Conservation (phyloP, 805 yeast genomes). For the Wickerhamiella azymoides region DNA sequence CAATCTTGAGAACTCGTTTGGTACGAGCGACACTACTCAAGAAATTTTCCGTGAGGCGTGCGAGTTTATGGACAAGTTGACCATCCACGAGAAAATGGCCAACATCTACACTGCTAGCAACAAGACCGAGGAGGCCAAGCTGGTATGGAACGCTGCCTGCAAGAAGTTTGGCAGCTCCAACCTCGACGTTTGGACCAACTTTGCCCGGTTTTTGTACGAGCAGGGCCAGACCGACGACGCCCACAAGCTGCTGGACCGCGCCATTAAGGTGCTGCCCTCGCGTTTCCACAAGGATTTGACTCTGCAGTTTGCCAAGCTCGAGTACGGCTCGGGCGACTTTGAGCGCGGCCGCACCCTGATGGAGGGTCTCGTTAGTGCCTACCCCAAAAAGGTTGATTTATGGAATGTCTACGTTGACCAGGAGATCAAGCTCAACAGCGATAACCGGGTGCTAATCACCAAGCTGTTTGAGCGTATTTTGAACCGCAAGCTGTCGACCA, state of each 20-base stretch:
- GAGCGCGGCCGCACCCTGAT: constrained; percentile 92
- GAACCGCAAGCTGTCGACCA: constrained; percentile 50
- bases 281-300: constrained; percentile 42
- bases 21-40: constrained; percentile 68
- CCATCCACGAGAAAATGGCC: constrained; percentile 67
- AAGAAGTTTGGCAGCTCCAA: constrained; percentile 67
- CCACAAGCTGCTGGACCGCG: constrained; percentile 52
- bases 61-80: constrained; percentile 80
- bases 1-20: constrained; percentile 89
- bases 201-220: constrained; percentile 61
- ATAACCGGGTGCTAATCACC: constrained; percentile 48
- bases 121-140: constrained; percentile 55
- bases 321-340: constrained; percentile 64
- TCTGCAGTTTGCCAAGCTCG: constrained; percentile 77
- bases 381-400: constrained; percentile 79
- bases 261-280: constrained; percentile 39
- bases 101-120: constrained; percentile 64
- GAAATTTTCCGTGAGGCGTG: constrained; percentile 71
- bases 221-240: constrained; percentile 36
- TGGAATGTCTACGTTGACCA: constrained; percentile 95
- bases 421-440: constrained; percentile 55
- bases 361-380: constrained; percentile 82
- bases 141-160: constrained; percentile 47
- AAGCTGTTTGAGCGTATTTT: constrained; percentile 73
- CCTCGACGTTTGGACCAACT: constrained; percentile 65